phyloP scores from a whole-genome alignment of 2,329 filamentous ascomycete species.

The Sphaerulina populicola region DNA sequence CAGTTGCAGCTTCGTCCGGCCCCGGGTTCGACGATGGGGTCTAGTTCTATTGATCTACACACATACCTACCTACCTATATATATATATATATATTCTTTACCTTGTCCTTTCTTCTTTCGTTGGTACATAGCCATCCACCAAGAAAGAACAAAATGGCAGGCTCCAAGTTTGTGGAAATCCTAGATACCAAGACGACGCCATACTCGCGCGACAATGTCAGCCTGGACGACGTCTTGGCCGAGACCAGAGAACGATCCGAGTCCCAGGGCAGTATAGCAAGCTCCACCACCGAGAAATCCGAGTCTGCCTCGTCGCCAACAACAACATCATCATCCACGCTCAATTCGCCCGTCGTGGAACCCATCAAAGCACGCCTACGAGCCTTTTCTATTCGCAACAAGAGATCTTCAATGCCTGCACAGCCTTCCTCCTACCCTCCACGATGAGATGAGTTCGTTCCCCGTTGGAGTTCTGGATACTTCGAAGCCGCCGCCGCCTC shows the following conservation, averaged over 20 bases:
- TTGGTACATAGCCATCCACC: too few relatives aligned
- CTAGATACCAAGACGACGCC: constrained; percentile 28
- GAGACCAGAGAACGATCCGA: constrained; percentile 29
- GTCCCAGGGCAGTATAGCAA: constrained; percentile 23
- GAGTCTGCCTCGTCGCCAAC: constrained; percentile 13
- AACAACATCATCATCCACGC: constrained; percentile 7
- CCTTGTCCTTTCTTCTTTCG: too few relatives aligned
- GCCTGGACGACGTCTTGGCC: constrained; percentile 31
- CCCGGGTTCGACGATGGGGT: not conserved
- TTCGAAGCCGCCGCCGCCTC: too few relatives aligned
- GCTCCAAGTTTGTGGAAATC: constrained; percentile 34
- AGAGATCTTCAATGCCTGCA: not conserved
- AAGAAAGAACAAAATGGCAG: constrained; percentile 25
- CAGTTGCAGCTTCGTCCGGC: not conserved
- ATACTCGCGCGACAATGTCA: constrained; percentile 31
- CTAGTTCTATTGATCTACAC: not conserved
- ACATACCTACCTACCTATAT: too few relatives aligned
- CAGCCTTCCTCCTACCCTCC: too few relatives aligned
- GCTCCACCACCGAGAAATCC: constrained; percentile 15
- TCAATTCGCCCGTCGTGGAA: not conserved
- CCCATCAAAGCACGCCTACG: not conserved
- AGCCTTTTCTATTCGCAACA: not conserved
- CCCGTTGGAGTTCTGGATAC: too few relatives aligned
- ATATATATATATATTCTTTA: too few relatives aligned
- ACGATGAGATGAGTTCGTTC: too few relatives aligned